phyloP scores from a whole-genome alignment of 1,284 basidiomycete genomes.

The Ustilago curta region DNA sequence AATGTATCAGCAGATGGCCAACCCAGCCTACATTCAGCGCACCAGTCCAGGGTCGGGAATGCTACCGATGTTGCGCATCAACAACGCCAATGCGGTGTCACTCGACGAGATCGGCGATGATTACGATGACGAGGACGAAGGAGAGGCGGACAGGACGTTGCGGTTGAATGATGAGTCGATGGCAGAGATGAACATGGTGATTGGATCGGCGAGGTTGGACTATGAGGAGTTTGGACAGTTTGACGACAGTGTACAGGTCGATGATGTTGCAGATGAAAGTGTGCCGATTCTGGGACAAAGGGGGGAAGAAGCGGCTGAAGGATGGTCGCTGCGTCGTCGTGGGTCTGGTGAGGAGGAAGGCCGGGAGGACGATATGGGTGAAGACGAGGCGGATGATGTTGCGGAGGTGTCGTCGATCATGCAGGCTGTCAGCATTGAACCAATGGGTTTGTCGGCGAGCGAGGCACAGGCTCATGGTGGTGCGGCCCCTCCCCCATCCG shows the following conservation, averaged over 20 bases:
- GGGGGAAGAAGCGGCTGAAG: constrained; percentile 7
- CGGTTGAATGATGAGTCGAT: constrained; percentile 62
- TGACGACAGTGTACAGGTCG: constrained; percentile 30
- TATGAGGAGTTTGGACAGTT: constrained; percentile 31
- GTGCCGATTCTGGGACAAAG: constrained; percentile 11
- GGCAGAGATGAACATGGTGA: constrained; percentile 62
- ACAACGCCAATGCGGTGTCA: constrained; percentile 49
- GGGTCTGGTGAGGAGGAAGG: constrained; percentile 14
- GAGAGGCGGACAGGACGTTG: constrained; percentile 38
- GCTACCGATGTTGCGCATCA: constrained; percentile 42
- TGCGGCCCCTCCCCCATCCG: constrained; percentile 17
- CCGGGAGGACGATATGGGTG: constrained; percentile 6
- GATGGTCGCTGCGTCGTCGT: neutral
- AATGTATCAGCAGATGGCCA: constrained; percentile 29
- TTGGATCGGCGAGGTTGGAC: constrained; percentile 53
- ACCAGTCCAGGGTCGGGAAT: constrained; percentile 3
- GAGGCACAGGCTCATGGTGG: neutral
- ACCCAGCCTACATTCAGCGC: constrained; percentile 16
- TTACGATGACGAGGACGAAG: constrained; percentile 42
- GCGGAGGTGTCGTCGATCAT: constrained; percentile 47
- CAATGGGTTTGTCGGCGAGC: neutral
- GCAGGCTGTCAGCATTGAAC: constrained; percentile 34
- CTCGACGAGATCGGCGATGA: constrained; percentile 59
- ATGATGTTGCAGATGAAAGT: constrained; percentile 19
- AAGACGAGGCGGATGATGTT: constrained; percentile 39